A percentile compares a stretch with the other conserved stretches of the same genome.
These are phyloP conservation scores for Ophiostoma perfectum DNA, from an alignment of 2,329 filamentous ascomycete species.

Conservation along the genomic window DNA sequence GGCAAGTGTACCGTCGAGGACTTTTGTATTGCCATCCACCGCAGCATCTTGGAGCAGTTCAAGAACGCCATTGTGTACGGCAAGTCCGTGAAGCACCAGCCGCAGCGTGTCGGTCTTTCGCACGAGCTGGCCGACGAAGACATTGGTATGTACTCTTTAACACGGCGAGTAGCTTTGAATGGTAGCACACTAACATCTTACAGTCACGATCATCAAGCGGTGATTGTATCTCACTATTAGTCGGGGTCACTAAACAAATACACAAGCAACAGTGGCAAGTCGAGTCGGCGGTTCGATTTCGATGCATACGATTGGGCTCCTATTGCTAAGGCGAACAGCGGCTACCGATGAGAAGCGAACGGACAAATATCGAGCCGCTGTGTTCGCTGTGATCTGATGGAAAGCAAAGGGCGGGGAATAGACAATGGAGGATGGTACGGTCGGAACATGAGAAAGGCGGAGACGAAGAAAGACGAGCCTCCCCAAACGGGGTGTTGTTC, in stretches of 20 bases:
- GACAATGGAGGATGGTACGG: not conserved
- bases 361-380: constrained; percentile 12
- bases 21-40: constrained; percentile 97
- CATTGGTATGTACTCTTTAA: constrained; percentile 49
- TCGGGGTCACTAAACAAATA: not conserved
- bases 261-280: constrained; percentile 4
- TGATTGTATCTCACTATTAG: constrained; percentile 31
- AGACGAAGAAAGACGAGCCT: not conserved
- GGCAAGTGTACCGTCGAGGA: constrained; percentile 87
- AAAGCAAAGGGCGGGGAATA: not conserved
- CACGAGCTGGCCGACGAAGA: constrained; percentile 96
- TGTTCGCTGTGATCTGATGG: not conserved
- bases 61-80: constrained; percentile 94
- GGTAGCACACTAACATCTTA: constrained; percentile 5
- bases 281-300: not conserved
- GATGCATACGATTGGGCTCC: not conserved
- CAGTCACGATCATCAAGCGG: constrained; percentile 65
- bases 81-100: constrained; percentile 97
- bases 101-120: constrained; percentile 83
- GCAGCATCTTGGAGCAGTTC: constrained; percentile 92
- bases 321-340: not conserved
- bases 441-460: not conserved
- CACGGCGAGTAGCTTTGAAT: too few species aligned
- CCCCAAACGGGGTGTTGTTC: constrained; percentile 4
- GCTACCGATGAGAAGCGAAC: constrained; percentile 4